Evolutionary conservation across 148 eudicot species (phyloP).

Genomic region (Vaccinium corymbosum): DNA sequence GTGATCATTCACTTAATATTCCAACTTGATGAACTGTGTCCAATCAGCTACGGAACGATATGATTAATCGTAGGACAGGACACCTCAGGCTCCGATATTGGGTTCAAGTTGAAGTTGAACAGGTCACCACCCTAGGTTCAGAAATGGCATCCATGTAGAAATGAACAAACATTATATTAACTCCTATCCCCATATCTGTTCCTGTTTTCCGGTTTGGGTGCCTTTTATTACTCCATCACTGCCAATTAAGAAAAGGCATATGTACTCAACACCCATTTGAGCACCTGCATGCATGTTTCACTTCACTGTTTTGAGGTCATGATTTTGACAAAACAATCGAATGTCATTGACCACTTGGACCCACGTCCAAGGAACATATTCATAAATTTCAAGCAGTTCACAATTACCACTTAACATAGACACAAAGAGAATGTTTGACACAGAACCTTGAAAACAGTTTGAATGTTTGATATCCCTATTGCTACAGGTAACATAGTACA

Average conservation of each 20-base stretch:
- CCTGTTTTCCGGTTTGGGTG: not conserved
- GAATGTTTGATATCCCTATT: not conserved
- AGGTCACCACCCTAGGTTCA: not conserved
- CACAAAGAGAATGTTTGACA: not conserved
- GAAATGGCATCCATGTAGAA: not conserved
- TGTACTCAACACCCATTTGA: not conserved
- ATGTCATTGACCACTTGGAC: not conserved
- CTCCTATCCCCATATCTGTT: not conserved
- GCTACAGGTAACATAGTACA: not conserved
- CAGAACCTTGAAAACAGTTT: not conserved
- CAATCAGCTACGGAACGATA: not conserved
- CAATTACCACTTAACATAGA: not conserved
- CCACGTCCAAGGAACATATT: not conserved
- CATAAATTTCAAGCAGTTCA: not conserved
- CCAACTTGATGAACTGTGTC: not conserved
- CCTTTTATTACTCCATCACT: not conserved
- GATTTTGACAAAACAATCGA: not conserved
- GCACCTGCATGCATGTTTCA: not conserved
- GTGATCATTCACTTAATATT: not conserved
- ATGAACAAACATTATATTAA: not conserved
- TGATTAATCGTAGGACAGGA: not conserved
- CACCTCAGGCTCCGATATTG: not conserved
- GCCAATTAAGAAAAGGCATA: not conserved
- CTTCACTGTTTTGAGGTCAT: not conserved
- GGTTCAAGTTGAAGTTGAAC: not conserved